A percentile compares a stretch with the other conserved stretches of the same genome.
Conservation (phyloP, 345 rosid species). For the Abelmoschus esculentus region DNA sequence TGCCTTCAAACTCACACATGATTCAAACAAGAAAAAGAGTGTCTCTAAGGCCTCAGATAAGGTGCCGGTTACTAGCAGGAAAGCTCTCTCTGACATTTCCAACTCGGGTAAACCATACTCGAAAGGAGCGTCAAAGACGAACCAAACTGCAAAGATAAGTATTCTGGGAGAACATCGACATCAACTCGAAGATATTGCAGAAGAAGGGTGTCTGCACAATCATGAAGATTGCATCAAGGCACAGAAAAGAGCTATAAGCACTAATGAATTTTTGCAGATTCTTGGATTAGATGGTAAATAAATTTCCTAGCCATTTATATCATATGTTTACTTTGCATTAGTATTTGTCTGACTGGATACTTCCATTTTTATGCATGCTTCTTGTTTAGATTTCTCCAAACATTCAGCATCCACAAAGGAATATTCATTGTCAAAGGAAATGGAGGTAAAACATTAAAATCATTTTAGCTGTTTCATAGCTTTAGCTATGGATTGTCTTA, state of each 20-base stretch:
- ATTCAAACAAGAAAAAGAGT: too few species aligned
- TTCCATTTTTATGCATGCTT: background rate
- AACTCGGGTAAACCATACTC: too few species aligned
- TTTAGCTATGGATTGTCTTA: background rate
- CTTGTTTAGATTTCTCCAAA: constrained; percentile 7
- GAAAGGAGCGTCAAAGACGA: constrained; percentile 22
- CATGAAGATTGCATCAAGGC: background rate
- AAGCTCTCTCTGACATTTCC: too few species aligned
- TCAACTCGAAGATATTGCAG: background rate
- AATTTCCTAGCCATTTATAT: background rate
- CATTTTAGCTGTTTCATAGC: background rate
- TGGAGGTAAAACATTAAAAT: background rate
- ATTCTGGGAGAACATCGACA: background rate
- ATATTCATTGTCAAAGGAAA: background rate
- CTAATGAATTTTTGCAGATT: constrained; percentile 26
- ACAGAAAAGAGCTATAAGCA: background rate
- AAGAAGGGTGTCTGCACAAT: background rate
- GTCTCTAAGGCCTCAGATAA: too few species aligned
- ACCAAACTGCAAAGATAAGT: constrained; percentile 1
- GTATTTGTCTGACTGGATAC: background rate
- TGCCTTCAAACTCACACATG: too few species aligned
- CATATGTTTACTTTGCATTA: background rate
- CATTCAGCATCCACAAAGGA: background rate
- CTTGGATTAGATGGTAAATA: constrained; percentile 34
- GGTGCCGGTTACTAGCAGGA: too few species aligned